Evolutionary conservation across 2,329 filamentous ascomycete species (phyloP), one percentile per base, ranked within the genome.

Genomic region (Alternaria longipes): DNA sequence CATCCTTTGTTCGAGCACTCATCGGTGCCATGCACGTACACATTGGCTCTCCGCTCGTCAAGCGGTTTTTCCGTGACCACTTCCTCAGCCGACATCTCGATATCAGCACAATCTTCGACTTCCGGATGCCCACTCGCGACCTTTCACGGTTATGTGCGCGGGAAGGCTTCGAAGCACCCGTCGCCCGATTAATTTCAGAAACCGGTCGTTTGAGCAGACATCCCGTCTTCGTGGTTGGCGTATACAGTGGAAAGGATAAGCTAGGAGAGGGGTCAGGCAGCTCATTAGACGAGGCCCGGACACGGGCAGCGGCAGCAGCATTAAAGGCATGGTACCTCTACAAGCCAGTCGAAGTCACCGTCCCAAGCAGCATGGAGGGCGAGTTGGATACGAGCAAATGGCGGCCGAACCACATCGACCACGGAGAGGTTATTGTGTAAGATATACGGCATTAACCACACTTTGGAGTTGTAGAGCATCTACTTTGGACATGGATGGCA

Each of bases 301-400:
- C 87, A 65, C 87, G 92, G 78, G 95, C 95, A 20, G 89, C 92
- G 38, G 94, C 96, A 73, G 90, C 91, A 65, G 90, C 93, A 18
- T 84, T 99, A 74, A 97, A 97, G 84, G 86, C 90, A 6, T 99
- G 95, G 95, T 99, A 99, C 80, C 84, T 99, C 54, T 99, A 99
- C 83, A 94, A 90, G 78, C 94, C 95, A 1, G 75, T 86, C 34
- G 77, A 83, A 24, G 79, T 82, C 7, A 81, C 81, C 32, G 74
- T 86, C 55, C 85, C 86, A 26, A 86, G 83, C 66, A 83, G 84
- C 63, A 82, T 76, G 64, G 78, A 76, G 38, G 73, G 76, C 9
- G 70, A 72, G 45, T 68, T 73, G 22, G 74, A 77, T 49, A 69
- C 71, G 28, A 79, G 72, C 59, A 73, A 73, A 26, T 88, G 85